Base-by-base conservation (phyloP, 2,329 filamentous ascomycete genomes). In the Aspergillus novoparasiticus region DNA sequence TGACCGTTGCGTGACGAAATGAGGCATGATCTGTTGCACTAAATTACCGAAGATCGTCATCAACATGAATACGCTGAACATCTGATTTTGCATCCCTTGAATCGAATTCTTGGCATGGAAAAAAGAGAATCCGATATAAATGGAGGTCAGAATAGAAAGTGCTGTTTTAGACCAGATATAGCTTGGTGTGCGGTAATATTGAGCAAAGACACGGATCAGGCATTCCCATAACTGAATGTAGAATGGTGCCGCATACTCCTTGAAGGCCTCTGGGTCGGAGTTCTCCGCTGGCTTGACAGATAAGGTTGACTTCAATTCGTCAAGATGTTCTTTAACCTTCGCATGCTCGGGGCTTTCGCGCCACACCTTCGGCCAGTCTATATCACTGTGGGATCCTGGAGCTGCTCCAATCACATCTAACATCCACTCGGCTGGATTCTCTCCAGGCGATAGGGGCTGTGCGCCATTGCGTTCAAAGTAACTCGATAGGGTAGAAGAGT, bases 11-110 rank as follows among this genome's bases (percentile, higher is more conserved):
- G 82, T 84, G 57, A 86, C 80, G 71, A 87, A 87, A 36, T 84
- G 76, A 1, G 86, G 86, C 78, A 87, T 86, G 65, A 87, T 86
- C 68, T 86, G 78, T 61, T 81, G 78, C 6, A 78, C 75, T 56
- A 81, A 65, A 63, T 80, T 79, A 58, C 90, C 90, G 73, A 96
- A 96, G 72, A 96, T 87, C 43, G 89, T 94, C 60, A 90, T 81
- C 59, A 94, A 80, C 85, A 94, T 91, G 85, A 96, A 96, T 68
- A 96, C 90, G 75, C 87, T 85, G 73, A 96, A 96, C 87, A 94
- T 92, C 75, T 95, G 92, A 79, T 96, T 95, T 78, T 94, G 91
- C 6, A 96, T 82, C 65, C 92, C 93, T 75, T 94, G 91, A 41
- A 90, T 85, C 39, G 87, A 89, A 79, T 92, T 90, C 36, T 86